Base-by-base conservation (phyloP, 257 asterid genomes). In the Eucommia ulmoides region DNA sequence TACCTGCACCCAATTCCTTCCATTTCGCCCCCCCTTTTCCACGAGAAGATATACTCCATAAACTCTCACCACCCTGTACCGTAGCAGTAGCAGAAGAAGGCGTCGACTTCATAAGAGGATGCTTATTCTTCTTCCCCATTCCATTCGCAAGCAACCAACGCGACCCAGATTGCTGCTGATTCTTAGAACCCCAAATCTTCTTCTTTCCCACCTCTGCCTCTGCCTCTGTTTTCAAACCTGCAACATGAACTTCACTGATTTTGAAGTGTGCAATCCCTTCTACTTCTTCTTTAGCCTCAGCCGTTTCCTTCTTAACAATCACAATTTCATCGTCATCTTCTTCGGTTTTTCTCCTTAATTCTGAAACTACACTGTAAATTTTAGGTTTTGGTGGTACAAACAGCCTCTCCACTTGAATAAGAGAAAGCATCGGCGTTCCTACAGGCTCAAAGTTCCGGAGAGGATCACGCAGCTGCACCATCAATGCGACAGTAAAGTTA, bases 101-200 rank as follows among this genome's bases (percentile, higher is more conserved):
- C 60, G 57, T 77, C 17, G 94, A 71, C 71, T 86, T 91, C 83
- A 81, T 49, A 10, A 79, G 33, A 7, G 92, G 92, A 65, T 78
- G 93, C 62, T 81, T 86, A 48, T 89, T 82, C 80, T 83, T 91
- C 84, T 91, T 91, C 57, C 96, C 98, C 98, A 91, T 86, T 60
- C 98, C 96, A 55, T 79, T 91, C 0, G 98, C 98, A 7, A 91
- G 87, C 71, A 91, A 54, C 98, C 98, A 91, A 18, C 96, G 94
- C 7, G 98, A 86, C 12, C 98, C 94, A 14, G 92, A 65, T 63
- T 82, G 93, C 54, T 83, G 93, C 45, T 80, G 94, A 50, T 72
- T 70, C 20, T 74, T 46, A 3, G 94, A 76, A 38, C 98, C 96
- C 98, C 96, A 82, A 17, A 65, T 82, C 76, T 82, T 91, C 53